phyloP scores from a whole-genome alignment of 2,329 filamentous ascomycete species.

The Penicillium sp. region DNA sequence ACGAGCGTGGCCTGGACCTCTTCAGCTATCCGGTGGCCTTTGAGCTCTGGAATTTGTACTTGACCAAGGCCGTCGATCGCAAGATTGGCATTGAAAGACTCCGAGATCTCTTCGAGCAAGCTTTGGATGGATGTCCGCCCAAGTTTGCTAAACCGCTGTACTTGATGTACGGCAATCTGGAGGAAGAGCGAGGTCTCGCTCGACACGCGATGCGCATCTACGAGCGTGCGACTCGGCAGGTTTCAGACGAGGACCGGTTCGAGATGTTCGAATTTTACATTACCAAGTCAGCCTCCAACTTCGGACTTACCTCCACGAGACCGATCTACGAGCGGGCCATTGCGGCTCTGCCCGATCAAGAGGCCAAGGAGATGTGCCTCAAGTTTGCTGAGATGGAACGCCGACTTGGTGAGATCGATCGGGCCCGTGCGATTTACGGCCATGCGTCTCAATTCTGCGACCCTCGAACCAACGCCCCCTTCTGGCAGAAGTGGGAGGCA shows the following conservation, averaged over 20 bases:
- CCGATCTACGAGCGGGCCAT: slow-evolving; percentile 97
- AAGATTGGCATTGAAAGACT: slow-evolving; percentile 94
- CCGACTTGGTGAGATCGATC: slow-evolving; percentile 87
- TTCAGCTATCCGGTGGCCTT: slow-evolving; percentile 98
- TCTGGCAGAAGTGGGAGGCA: slow-evolving; percentile 96
- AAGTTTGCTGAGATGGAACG: slow-evolving; percentile 98
- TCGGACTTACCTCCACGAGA: slow-evolving; percentile 89
- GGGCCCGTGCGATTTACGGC: slow-evolving; percentile 91
- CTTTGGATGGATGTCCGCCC: slow-evolving; percentile 88
- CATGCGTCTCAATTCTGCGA: slow-evolving; percentile 98
- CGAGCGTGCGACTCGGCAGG: slow-evolving; percentile 91
- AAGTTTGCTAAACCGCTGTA: slow-evolving; percentile 96
- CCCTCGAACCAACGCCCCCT: slow-evolving; percentile 81
- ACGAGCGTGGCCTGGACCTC: slow-evolving; percentile 93
- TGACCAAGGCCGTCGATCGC: slow-evolving; percentile 94
- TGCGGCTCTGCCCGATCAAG: slow-evolving; percentile 84
- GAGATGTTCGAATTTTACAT: slow-evolving; percentile 99
- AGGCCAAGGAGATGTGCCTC: slow-evolving; percentile 96
- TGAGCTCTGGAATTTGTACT: slow-evolving; percentile 96
- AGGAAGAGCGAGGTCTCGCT: slow-evolving; percentile 92
- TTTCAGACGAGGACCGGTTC: slow-evolving; percentile 88
- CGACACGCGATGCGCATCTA: slow-evolving; percentile 99
- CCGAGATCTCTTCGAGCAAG: slow-evolving; percentile 94
- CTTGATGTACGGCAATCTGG: slow-evolving; percentile 96
- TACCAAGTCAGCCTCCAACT: slow-evolving; percentile 97